phyloP scores from a whole-genome alignment of 2,329 filamentous ascomycete genomes.

The Cytospora paraplurivora region DNA sequence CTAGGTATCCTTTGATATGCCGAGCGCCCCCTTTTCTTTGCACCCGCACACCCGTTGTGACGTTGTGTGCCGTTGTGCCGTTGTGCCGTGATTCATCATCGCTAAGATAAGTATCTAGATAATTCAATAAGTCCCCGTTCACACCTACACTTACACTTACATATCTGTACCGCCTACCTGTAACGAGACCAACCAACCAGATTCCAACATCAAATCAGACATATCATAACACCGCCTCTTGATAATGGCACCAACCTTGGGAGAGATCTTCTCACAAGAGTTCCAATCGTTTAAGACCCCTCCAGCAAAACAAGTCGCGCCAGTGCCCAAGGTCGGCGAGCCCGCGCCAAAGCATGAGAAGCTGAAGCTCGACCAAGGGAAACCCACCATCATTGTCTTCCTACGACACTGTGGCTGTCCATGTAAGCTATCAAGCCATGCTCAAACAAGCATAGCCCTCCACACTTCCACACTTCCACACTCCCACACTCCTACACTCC shows the following conservation, averaged over 20 bases:
- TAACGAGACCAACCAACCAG: neutral
- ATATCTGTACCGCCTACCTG: too few species aligned
- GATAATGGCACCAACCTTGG: conserved; percentile 11
- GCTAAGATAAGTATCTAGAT: too few species aligned
- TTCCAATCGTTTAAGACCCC: conserved; percentile 27
- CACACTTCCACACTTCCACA: too few species aligned
- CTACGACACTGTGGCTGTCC: conserved; percentile 75
- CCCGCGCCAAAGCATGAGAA: conserved; percentile 57
- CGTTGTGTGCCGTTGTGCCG: too few species aligned
- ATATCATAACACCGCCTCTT: too few species aligned
- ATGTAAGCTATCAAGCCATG: conserved; percentile 61
- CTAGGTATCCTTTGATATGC: too few species aligned
- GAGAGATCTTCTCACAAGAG: conserved; percentile 22
- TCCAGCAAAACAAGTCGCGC: conserved; percentile 44
- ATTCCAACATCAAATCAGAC: neutral
- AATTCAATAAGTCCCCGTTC: too few species aligned
- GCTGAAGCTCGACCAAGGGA: conserved; percentile 55
- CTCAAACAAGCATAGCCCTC: too few species aligned
- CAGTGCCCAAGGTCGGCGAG: conserved; percentile 54
- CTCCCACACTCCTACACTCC: neutral
- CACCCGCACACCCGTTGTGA: too few species aligned
- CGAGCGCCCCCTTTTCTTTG: too few species aligned
- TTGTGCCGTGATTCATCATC: too few species aligned
- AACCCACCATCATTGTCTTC: conserved; percentile 66
- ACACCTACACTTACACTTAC: too few species aligned